Evolutionary conservation across 78 protist species (phyloP).

Genomic region (Ministeria vibrans): DNA sequence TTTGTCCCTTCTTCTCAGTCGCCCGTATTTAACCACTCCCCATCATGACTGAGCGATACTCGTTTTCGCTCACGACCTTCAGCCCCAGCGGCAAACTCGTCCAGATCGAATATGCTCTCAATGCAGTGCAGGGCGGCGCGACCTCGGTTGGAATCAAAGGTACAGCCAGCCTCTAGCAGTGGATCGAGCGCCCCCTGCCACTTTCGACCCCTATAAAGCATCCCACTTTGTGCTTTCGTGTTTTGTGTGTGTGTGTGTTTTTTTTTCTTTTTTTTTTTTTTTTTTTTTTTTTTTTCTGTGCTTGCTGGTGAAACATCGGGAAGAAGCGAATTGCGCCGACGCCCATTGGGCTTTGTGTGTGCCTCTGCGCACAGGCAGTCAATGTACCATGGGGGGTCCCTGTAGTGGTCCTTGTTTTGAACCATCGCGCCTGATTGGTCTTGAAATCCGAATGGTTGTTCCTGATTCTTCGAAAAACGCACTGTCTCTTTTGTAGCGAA

Average conservation of each 20-base stretch:
- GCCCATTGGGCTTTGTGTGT: no score
- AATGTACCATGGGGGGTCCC: not conserved
- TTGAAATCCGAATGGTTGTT: not conserved
- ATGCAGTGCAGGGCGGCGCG: slow-evolving; percentile 84
- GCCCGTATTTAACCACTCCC: not conserved
- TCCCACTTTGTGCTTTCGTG: not conserved
- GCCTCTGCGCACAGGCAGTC: not conserved
- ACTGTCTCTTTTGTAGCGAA: slow-evolving; percentile 55
- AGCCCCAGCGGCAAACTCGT: slow-evolving; percentile 97
- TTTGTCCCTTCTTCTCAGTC: no score
- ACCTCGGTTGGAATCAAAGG: slow-evolving; percentile 96
- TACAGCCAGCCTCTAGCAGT: no score
- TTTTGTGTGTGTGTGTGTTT: not conserved
- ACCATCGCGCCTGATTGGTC: not conserved
- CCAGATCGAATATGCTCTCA: slow-evolving; percentile 98
- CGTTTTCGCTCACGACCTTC: slow-evolving; percentile 8
- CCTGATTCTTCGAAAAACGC: not conserved
- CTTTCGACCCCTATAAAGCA: no score
- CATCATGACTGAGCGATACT: not conserved
- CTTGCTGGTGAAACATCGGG: not conserved
- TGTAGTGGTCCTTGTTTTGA: not conserved
- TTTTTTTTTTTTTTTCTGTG: not conserved
- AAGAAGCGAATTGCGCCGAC: not conserved
- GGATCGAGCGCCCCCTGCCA: no score
- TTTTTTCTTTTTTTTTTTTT: not conserved